Evolutionary conservation across 352 stramenopile genomes (phyloP), one percentile per base, ranked within the genome.

Genomic region (Phytopythium chamaehyphon): DNA sequence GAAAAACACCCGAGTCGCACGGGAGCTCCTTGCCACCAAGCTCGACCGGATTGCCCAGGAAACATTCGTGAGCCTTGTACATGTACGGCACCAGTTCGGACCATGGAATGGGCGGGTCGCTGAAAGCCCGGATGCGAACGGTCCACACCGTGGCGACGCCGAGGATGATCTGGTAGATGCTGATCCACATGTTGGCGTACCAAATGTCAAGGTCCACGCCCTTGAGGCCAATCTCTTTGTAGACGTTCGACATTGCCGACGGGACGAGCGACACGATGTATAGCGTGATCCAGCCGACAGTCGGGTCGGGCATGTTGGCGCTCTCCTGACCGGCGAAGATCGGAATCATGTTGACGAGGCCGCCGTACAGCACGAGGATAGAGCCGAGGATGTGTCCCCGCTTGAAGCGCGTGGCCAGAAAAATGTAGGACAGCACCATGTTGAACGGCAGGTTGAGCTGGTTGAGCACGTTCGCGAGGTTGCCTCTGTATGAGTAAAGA

Each of bases 221-320:
- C 56, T 95, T 95, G 18, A 95, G 66, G 12, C 77, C 85, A 46
- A 95, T 90, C 57, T 95, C 85, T 61, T 95, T 95, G 73, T 93
- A 95, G 22, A 91, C 83, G 35, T 95, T 95, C 24, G 82, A 91
- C 5, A 67, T 66, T 1, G 85, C 85, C 0, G 78, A 61, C 3
- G 83, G 83, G 3, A 93, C 45, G 21, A 90, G 54, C 19, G 83
- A 89, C 37, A 87, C 45, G 42, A 95, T 83, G 64, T 85, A 92
- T 19, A 95, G 66, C 51, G 63, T 60, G 54, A 91, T 88, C 85
- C 85, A 95, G 2, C 76, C 76, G 9, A 72, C 59, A 15, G 73
- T 90, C 10, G 83, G 73, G 52, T 94, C 83, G 6, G 77, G 81
- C 38, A 82, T 88, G 59, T 92, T 92, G 18, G 66, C 59, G 12